Conservation (phyloP, 495 filamentous ascomycete species). For the Aspergillus cavernicola region DNA sequence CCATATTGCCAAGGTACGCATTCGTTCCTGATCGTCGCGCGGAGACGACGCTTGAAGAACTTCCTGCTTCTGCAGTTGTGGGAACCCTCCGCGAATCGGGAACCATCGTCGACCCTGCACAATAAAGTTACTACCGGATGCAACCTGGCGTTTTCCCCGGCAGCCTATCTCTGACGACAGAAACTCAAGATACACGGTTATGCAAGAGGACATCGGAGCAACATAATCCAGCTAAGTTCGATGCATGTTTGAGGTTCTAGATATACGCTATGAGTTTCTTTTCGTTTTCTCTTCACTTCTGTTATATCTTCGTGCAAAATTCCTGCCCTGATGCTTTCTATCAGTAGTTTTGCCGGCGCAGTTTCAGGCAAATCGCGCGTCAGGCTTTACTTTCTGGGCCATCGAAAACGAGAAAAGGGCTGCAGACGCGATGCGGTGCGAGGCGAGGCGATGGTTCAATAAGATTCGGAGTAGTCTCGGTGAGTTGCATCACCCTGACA, state of each 20-base stretch:
- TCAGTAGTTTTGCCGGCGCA: slow-evolving; percentile 8
- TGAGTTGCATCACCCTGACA: slow-evolving; percentile 9
- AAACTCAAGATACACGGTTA: slow-evolving; percentile 3
- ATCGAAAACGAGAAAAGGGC: neutral
- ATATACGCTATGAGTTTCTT: slow-evolving; percentile 18
- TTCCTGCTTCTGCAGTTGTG: slow-evolving; percentile 34
- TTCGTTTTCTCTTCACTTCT: slow-evolving; percentile 6
- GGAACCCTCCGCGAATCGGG: slow-evolving; percentile 30
- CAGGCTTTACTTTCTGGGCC: slow-evolving; percentile 4
- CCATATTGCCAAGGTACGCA: slow-evolving; percentile 69
- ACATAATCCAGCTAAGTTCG: slow-evolving; percentile 45
- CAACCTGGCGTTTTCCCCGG: neutral
- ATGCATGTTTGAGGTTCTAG: slow-evolving; percentile 36
- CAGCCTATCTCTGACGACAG: neutral
- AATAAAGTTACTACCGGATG: slow-evolving; percentile 21
- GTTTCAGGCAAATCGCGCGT: neutral
- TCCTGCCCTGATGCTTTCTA: slow-evolving; percentile 11
- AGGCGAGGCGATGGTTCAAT: neutral
- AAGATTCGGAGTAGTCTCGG: neutral
- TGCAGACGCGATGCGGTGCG: neutral
- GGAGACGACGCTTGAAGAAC: slow-evolving; percentile 35
- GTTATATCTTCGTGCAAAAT: slow-evolving; percentile 8
- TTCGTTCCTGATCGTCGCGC: slow-evolving; percentile 51
- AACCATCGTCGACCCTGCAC: slow-evolving; percentile 36
- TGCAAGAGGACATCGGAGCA: slow-evolving; percentile 5